Conservation (phyloP, 805 yeast species). For the Dipodascopsis tothii region DNA sequence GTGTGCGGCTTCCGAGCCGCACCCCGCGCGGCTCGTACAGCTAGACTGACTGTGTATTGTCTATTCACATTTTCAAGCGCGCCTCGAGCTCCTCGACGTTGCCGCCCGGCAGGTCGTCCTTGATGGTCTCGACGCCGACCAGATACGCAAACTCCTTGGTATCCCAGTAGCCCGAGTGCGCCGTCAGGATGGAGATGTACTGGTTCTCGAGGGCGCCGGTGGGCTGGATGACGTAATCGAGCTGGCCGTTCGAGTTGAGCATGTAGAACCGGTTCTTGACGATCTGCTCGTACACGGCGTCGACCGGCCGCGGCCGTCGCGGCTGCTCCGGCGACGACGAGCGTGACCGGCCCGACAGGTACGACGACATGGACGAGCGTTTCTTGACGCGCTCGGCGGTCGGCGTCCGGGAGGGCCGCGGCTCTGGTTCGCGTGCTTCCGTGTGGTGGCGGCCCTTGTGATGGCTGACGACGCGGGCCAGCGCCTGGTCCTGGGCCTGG, state of each 20-base stretch:
- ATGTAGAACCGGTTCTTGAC: slow-evolving; percentile 36
- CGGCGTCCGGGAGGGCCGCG: no score
- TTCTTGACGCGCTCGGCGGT: no score
- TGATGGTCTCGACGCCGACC: slow-evolving; percentile 31
- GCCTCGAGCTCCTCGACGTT: neutral
- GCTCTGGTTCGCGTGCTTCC: no score
- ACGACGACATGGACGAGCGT: neutral
- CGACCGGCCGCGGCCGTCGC: neutral
- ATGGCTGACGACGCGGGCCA: neutral
- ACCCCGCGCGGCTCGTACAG: no score
- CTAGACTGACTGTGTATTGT: no score
- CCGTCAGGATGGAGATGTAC: slow-evolving; percentile 69
- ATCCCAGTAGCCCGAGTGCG: slow-evolving; percentile 87
- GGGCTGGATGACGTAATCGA: slow-evolving; percentile 68
- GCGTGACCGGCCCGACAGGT: neutral
- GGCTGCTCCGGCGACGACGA: neutral
- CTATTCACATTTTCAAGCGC: slow-evolving; percentile 23
- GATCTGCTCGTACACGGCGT: neutral
- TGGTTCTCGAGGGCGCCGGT: slow-evolving; percentile 65
- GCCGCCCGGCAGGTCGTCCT: neutral
- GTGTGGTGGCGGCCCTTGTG: neutral
- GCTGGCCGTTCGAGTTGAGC: slow-evolving; percentile 70
- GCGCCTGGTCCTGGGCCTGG: neutral
- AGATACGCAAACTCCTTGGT: slow-evolving; percentile 72
- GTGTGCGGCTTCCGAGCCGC: no score